Evolutionary conservation across 2,329 filamentous ascomycete species (phyloP).

Genomic region (Nothopassalora personata): DNA sequence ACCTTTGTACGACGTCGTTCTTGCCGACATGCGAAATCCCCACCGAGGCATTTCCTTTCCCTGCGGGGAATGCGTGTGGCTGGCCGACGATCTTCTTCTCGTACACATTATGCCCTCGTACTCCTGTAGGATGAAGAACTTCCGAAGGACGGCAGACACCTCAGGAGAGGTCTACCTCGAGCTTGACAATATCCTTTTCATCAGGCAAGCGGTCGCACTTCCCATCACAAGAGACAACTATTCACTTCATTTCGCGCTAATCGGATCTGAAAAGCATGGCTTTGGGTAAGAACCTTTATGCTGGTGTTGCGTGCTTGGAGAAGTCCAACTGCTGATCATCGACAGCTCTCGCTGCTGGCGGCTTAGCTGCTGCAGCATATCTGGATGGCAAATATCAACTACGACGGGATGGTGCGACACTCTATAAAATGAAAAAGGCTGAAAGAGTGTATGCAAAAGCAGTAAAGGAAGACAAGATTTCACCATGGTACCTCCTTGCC

Average conservation of each 20-base stretch:
- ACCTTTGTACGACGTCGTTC: background rate
- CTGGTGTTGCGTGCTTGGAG: background rate
- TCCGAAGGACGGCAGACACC: no score
- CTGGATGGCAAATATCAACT: conserved; percentile 65
- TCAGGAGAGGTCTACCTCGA: no score
- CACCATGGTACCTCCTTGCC: conserved; percentile 26
- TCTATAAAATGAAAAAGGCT: conserved; percentile 42
- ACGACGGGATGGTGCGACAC: conserved; percentile 50
- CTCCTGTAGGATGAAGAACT: background rate
- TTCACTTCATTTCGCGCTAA: background rate
- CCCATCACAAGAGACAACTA: background rate
- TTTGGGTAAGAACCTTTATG: background rate
- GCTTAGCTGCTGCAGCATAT: conserved; percentile 48
- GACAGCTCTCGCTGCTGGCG: conserved; percentile 17
- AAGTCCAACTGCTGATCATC: background rate
- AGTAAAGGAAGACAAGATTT: conserved; percentile 21
- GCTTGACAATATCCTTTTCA: no score
- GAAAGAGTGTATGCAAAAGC: conserved; percentile 46
- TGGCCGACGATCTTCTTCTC: background rate
- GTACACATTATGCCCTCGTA: background rate
- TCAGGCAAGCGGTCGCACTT: background rate
- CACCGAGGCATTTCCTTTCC: background rate
- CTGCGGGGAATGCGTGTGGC: background rate
- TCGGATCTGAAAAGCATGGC: background rate
- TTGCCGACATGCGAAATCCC: background rate